These are phyloP conservation scores for Podosphaera fusca DNA, from an alignment of 2,329 filamentous ascomycete genomes.

Conservation along the genomic window DNA sequence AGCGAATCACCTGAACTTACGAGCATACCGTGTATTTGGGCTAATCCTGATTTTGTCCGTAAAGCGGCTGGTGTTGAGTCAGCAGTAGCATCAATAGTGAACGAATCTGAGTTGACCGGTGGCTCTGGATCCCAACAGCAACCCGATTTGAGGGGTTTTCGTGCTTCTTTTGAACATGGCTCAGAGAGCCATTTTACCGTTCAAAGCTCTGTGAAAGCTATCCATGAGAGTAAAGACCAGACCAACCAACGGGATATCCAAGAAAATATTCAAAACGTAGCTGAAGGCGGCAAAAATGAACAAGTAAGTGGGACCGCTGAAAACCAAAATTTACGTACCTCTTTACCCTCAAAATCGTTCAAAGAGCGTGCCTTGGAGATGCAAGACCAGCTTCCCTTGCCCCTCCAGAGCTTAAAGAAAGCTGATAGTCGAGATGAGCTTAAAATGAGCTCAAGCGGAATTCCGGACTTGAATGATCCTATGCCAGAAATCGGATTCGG, in stretches of 20 bases:
- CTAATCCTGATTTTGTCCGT: conserved; percentile 57
- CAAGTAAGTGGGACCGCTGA: conserved; percentile 7
- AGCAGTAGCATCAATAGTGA: conserved; percentile 64
- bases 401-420: conserved; percentile 34
- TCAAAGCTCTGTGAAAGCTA: conserved; percentile 22
- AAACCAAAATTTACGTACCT: conserved; percentile 18
- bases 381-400: conserved; percentile 28
- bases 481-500: conserved; percentile 48
- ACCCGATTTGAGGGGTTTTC: conserved; percentile 13
- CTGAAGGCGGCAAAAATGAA: conserved; percentile 10
- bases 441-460: conserved; percentile 42
- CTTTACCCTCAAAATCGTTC: conserved; percentile 38
- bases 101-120: conserved; percentile 52
- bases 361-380: conserved; percentile 38
- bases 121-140: conserved; percentile 25
- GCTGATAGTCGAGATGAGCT: conserved; percentile 20
- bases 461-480: conserved; percentile 45
- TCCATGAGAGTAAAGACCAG: conserved; percentile 5
- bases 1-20: conserved; percentile 33
- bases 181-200: conserved; percentile 16
- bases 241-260: conserved; percentile 5
- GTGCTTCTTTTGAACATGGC: conserved; percentile 16
- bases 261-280: conserved; percentile 11
- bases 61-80: conserved; percentile 58
- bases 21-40: conserved; percentile 29